Evolutionary conservation across 78 protist species (phyloP).

Genomic region (Speleostelium caveatum): DNA sequence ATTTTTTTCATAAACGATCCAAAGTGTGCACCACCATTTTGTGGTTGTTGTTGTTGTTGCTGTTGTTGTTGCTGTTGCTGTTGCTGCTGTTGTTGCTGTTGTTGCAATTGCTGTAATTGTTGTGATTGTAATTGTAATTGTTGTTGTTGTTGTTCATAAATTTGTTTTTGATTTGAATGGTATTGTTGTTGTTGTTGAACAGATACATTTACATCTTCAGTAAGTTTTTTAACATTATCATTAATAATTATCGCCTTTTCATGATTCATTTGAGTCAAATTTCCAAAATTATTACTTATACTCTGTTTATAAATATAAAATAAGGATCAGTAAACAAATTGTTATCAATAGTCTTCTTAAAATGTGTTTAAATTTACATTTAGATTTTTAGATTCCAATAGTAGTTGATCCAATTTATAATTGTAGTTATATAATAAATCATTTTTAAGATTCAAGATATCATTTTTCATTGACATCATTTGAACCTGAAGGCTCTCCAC

Average conservation of each 20-base stretch:
- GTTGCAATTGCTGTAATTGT: not conserved
- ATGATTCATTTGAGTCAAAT: not conserved
- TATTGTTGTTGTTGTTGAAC: not conserved
- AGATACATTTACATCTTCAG: conserved; percentile 2
- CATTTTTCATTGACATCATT: not conserved
- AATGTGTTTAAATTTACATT: too few species aligned
- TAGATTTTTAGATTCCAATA: not conserved
- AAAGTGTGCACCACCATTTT: not conserved
- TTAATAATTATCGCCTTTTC: not conserved
- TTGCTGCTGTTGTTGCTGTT: not conserved
- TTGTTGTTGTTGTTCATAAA: not conserved
- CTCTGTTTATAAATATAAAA: too few species aligned
- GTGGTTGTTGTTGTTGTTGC: not conserved
- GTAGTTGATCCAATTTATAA: conserved; percentile 7
- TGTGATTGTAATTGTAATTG: too few species aligned
- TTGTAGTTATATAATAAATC: too few species aligned
- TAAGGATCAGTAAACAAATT: too few species aligned
- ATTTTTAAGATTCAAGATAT: too few species aligned
- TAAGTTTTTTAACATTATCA: not conserved
- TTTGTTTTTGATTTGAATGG: too few species aligned
- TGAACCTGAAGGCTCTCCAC: not conserved
- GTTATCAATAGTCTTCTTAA: too few species aligned
- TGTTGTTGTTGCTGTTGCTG: not conserved
- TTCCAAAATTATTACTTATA: not conserved
- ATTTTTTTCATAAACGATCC: conserved; percentile 66